Evolutionary conservation across 148 eudicot genomes (phyloP).

Genomic region (Agrostemma githago): DNA sequence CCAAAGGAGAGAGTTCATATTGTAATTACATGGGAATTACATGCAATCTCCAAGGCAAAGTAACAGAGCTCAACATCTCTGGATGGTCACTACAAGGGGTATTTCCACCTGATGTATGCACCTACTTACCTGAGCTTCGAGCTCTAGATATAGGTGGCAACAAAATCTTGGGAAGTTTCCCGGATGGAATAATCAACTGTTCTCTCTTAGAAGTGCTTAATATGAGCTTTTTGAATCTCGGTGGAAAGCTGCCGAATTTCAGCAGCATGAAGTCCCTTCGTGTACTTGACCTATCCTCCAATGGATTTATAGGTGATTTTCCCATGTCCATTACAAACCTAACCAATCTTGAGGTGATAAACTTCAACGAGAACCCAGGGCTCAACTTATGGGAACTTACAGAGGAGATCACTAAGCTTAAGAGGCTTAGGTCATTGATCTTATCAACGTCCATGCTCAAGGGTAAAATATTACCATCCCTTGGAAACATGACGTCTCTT

Average conservation of each 20-base stretch:
- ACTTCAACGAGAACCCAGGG: constrained; percentile 54
- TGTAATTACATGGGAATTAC: constrained; percentile 62
- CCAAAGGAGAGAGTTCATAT: constrained; percentile 19
- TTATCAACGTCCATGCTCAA: constrained; percentile 51
- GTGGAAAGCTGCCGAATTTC: constrained; percentile 65
- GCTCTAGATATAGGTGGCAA: constrained; percentile 52
- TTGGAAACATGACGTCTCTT: constrained; percentile 79
- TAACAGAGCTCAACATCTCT: constrained; percentile 47
- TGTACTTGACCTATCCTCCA: constrained; percentile 60
- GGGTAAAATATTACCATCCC: constrained; percentile 50
- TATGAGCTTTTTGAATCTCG: constrained; percentile 40
- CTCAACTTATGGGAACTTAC: constrained; percentile 64
- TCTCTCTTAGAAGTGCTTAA: constrained; percentile 59
- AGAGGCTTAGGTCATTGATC: constrained; percentile 49
- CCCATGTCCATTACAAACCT: constrained; percentile 69
- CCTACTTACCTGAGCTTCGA: constrained; percentile 58
- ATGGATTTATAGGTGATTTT: constrained; percentile 57
- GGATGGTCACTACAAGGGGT: constrained; percentile 57
- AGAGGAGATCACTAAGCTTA: constrained; percentile 41
- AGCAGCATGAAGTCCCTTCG: constrained; percentile 42
- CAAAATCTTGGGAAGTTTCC: constrained; percentile 45
- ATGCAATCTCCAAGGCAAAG: constrained; percentile 51
- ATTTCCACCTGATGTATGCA: constrained; percentile 61
- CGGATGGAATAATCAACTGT: constrained; percentile 57
- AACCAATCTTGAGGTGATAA: constrained; percentile 52